A percentile compares a stretch with the other conserved stretches of the same genome.
Conservation (phyloP, 208 protist species). For the Porcisia hertigi region DNA sequence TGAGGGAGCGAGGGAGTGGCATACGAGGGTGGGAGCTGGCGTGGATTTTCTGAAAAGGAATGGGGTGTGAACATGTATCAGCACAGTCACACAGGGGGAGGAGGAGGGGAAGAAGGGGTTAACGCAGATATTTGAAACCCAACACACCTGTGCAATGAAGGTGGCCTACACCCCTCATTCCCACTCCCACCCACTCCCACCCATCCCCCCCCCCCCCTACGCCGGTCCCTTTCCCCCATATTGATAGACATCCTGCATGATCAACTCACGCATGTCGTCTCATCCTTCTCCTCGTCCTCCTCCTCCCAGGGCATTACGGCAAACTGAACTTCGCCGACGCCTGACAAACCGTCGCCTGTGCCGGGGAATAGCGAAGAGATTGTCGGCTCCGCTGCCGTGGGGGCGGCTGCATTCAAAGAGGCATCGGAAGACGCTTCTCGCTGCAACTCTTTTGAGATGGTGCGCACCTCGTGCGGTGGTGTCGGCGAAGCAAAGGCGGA, state of each 20-base stretch:
- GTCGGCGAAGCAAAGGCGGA: not conserved
- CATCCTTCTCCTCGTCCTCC: constrained; percentile 58
- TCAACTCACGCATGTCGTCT: not conserved
- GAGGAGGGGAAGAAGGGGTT: not conserved
- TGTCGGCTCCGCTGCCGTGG: not conserved
- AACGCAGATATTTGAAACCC: not conserved
- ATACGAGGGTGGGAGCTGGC: too few species aligned
- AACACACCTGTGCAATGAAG: not conserved
- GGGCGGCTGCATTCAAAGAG: not conserved
- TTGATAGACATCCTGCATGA: not conserved
- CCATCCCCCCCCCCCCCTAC: not conserved
- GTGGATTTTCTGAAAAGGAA: too few species aligned
- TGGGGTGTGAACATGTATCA: too few species aligned
- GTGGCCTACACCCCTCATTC: not conserved
- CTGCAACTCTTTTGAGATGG: not conserved
- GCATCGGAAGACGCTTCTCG: not conserved
- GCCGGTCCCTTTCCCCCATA: not conserved
- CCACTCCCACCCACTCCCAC: not conserved
- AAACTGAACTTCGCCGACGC: constrained; percentile 45
- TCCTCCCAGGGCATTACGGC: constrained; percentile 89
- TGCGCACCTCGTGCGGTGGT: not conserved
- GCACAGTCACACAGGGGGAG: too few species aligned
- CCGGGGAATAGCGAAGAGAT: not conserved
- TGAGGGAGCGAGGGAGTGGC: too few species aligned
- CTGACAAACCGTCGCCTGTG: not conserved